phyloP scores from a whole-genome alignment of 306 rosid genomes.

The Betula pendula region DNA sequence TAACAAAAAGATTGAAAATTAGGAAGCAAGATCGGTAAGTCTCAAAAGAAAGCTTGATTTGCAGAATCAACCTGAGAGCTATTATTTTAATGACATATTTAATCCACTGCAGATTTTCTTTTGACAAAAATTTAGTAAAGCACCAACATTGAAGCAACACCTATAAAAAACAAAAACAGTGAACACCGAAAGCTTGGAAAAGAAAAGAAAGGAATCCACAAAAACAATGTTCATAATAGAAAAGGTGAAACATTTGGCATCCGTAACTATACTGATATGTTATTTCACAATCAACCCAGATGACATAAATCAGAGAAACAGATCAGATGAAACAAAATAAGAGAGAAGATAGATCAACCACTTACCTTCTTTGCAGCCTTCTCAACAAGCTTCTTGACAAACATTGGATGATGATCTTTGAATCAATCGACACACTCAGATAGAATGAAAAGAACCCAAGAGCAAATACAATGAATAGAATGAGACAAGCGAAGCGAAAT shows the following conservation, averaged over 20 bases:
- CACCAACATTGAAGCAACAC: not conserved
- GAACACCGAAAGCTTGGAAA: not conserved
- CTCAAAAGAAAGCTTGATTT: not conserved
- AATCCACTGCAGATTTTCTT: not conserved
- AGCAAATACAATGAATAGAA: not conserved
- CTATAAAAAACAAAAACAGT: not conserved
- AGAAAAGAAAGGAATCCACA: not conserved
- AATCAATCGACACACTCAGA: conserved; percentile 1
- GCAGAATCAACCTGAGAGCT: not conserved
- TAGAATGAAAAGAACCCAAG: not conserved
- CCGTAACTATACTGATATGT: too few relatives aligned
- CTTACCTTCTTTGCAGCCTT: conserved; percentile 86
- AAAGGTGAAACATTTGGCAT: not conserved
- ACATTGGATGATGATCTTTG: conserved; percentile 50
- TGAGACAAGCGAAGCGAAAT: not conserved
- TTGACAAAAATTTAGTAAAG: not conserved
- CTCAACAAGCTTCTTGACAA: conserved; percentile 75
- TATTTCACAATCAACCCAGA: not conserved
- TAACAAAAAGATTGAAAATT: not conserved
- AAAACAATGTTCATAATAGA: not conserved
- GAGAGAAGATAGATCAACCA: conserved; percentile 3
- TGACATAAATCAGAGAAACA: not conserved
- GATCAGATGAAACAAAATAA: not conserved
- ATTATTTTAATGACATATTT: not conserved
- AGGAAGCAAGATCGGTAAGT: conserved; percentile 13